These are phyloP conservation scores for Silene conica DNA, from an alignment of 148 eudicot species.

Conservation along the genomic window DNA sequence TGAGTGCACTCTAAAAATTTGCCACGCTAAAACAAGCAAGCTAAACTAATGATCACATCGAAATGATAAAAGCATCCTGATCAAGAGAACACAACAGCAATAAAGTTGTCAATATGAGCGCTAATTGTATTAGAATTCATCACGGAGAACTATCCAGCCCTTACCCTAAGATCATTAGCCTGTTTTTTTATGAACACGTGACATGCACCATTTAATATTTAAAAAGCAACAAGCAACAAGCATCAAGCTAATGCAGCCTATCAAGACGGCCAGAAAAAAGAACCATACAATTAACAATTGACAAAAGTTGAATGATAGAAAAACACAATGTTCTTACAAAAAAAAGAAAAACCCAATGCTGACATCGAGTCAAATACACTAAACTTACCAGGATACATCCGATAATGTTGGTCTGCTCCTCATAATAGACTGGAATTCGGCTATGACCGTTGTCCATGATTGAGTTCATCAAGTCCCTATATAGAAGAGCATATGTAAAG, in stretches of 20 bases:
- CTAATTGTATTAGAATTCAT: background rate
- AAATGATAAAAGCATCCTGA: background rate
- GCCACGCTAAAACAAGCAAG: background rate
- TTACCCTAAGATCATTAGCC: too few relatives aligned
- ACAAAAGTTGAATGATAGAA: background rate
- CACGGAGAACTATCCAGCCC: background rate
- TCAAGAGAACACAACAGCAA: background rate
- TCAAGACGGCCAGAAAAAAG: background rate
- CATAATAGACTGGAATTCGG: conserved; percentile 81
- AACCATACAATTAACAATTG: background rate
- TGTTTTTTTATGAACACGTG: background rate
- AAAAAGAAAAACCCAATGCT: background rate
- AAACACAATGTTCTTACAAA: too few relatives aligned
- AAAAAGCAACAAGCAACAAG: background rate
- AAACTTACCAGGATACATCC: conserved; percentile 67
- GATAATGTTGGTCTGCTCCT: conserved; percentile 75
- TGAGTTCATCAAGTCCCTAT: conserved; percentile 61
- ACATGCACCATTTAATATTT: background rate
- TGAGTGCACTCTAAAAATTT: background rate
- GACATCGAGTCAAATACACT: background rate
- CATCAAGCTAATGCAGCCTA: background rate
- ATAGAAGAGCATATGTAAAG: conserved; percentile 5
- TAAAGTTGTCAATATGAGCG: background rate
- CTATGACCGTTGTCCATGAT: conserved; percentile 87
- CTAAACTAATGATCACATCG: background rate